These are phyloP conservation scores for Elymus sibiricus DNA, from an alignment of 176 grass and related monocot genomes.

Conservation along the genomic window DNA sequence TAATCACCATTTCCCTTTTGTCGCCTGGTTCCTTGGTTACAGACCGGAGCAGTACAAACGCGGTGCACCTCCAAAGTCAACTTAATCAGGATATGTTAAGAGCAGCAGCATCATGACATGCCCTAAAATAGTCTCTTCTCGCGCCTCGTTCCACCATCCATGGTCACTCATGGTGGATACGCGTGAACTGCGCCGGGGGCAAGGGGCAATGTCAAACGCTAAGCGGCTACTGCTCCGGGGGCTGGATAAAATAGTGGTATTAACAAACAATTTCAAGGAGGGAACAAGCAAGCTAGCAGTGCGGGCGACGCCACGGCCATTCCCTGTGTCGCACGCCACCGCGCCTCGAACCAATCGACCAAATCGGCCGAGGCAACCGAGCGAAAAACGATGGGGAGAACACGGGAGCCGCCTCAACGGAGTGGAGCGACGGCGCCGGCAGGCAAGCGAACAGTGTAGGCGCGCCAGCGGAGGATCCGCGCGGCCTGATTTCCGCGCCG, in stretches of 20 bases:
- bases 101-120: not conserved
- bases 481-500: not conserved
- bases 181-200: constrained; percentile 3
- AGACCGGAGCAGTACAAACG: constrained; percentile 5
- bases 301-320: not conserved
- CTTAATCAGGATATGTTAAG: constrained; percentile 23
- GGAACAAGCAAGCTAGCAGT: not conserved
- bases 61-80: constrained; percentile 24
- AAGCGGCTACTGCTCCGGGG: not conserved
- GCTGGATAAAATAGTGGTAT: not conserved
- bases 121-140: not conserved
- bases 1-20: not conserved
- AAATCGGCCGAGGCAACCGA: not conserved
- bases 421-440: not conserved
- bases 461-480: not conserved
- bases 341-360: not conserved
- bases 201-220: constrained; percentile 1
- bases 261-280: not conserved
- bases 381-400: not conserved
- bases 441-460: not conserved
- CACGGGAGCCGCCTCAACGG: not conserved
- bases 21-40: constrained; percentile 21
- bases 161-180: not conserved
- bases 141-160: not conserved
- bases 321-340: not conserved